Conservation (phyloP, 2,329 filamentous ascomycete genomes). For the Karstenula rhodostoma region DNA sequence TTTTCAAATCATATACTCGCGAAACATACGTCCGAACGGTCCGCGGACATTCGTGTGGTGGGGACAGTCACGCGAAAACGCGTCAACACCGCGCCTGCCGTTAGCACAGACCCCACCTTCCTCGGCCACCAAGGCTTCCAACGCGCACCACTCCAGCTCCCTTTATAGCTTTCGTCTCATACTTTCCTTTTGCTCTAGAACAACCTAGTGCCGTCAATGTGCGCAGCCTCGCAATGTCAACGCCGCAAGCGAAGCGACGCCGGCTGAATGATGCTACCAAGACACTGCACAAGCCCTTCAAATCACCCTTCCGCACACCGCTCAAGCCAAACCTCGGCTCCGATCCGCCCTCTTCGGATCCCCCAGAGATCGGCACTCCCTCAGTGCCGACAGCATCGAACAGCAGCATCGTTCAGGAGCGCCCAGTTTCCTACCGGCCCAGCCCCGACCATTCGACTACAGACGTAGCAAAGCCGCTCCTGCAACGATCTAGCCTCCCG, state of each 20-base stretch:
- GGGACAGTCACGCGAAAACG: constrained; percentile 9
- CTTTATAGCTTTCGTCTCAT: no score
- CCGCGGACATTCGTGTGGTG: not conserved
- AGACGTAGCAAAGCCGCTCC: constrained; percentile 24
- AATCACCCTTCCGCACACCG: constrained; percentile 69
- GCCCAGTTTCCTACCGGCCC: constrained; percentile 12
- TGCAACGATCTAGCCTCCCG: constrained; percentile 20
- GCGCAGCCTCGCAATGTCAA: constrained; percentile 50
- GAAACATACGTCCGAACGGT: no score
- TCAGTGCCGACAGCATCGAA: not conserved
- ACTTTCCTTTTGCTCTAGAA: not conserved
- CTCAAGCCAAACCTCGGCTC: constrained; percentile 35
- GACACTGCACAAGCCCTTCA: constrained; percentile 75
- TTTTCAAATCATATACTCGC: no score
- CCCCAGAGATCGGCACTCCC: constrained; percentile 17
- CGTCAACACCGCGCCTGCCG: constrained; percentile 8
- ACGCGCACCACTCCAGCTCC: not conserved
- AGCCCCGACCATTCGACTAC: constrained; percentile 25
- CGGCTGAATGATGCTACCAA: constrained; percentile 65
- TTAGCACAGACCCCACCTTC: constrained; percentile 5
- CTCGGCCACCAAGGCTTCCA: not conserved
- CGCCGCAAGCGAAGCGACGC: constrained; percentile 68
- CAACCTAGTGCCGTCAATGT: not conserved
- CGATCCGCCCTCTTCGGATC: constrained; percentile 37
- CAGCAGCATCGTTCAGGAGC: not conserved